Conservation (phyloP, 1,139 yeast species). For the Ashbya aceris region DNA sequence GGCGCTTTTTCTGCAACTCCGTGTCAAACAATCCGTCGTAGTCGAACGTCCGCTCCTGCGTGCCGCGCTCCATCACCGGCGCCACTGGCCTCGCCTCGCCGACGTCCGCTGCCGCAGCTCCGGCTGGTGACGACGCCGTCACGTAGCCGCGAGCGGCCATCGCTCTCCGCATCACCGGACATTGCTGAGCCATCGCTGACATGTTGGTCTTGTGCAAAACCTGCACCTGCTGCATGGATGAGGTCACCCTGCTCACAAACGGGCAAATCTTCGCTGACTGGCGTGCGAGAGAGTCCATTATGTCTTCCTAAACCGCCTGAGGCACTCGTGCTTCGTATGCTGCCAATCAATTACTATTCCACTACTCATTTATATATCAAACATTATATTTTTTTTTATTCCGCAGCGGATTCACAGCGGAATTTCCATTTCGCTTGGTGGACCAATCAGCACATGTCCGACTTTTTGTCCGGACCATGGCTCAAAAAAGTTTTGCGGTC, state of each 20-base stretch:
- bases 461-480: too few relatives aligned
- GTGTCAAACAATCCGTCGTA: conserved; percentile 52
- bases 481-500: too few relatives aligned
- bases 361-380: too few relatives aligned
- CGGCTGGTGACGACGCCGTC: conserved; percentile 18
- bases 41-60: conserved; percentile 47
- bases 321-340: too few relatives aligned
- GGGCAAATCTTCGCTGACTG: conserved; percentile 81
- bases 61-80: conserved; percentile 23
- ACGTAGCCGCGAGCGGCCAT: conserved; percentile 29
- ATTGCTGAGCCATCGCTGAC: conserved; percentile 55
- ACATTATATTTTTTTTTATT: too few relatives aligned
- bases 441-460: too few relatives aligned
- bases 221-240: conserved; percentile 50
- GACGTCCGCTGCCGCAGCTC: conserved; percentile 35
- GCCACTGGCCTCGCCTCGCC: conserved; percentile 24
- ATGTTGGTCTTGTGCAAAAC: conserved; percentile 42
- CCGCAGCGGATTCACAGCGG: too few relatives aligned
- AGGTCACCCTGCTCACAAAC: conserved; percentile 57
- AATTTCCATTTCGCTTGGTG: too few relatives aligned
- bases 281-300: conserved; percentile 73
- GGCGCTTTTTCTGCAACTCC: conserved; percentile 64
- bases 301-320: not conserved
- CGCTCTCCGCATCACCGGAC: conserved; percentile 88
- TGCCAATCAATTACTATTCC: too few relatives aligned